Evolutionary conservation across 108 stramenopile genomes (phyloP), one percentile per base, ranked within the genome.

Genomic region (Cafeteria roenbergensis): DNA sequence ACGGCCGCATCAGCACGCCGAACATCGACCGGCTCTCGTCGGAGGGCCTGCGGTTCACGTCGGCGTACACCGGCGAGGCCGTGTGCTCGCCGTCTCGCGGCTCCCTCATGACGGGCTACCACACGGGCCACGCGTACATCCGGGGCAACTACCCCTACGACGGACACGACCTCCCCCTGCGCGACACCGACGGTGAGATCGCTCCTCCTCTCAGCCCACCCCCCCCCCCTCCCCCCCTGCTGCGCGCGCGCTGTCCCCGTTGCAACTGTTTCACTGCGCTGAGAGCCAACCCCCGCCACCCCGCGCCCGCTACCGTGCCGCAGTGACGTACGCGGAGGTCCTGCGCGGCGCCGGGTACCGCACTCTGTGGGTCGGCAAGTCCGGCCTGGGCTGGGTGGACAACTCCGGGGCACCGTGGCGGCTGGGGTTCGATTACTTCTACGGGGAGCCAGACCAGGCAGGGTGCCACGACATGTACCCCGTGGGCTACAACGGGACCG

Each of bases 401-500:
- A 31, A 28, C 51, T 6, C 17, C 17, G 51, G 21, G n/a, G 6
- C 17, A 14, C 64, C 64, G 9, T 0, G 3, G 51, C 28, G 27
- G 8, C 8, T 9, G 21, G 64, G 64, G 32, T 65, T 65, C 28
- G 64, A 30, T 29, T 0, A 21, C 22, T 65, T 54, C 28, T 1
- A 42, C 22, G 64, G 64, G 28, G 51, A 65, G 34, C 28, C 53
- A 0, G 53, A 54, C 64, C 64, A 65, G 64, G 4, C 2, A 0
- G 30, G 30, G 0, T 65, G 64, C 34, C 64, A 65, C 53, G 30
- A 65, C 53, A 51, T 51, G 48, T 65, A 65, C 34, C 64, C 64
- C 6, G 4, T 32, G 8, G 14, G 6, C 29, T 6, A 53, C 52
- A 14, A 25, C 33, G 30, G 52, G 6, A 1, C 0, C 22, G 3